Percentiles rank a stretch among this genome's conserved stretches.
Evolutionary conservation across 139 green algal species (phyloP).

Genomic region (Pleodorina starrii): DNA sequence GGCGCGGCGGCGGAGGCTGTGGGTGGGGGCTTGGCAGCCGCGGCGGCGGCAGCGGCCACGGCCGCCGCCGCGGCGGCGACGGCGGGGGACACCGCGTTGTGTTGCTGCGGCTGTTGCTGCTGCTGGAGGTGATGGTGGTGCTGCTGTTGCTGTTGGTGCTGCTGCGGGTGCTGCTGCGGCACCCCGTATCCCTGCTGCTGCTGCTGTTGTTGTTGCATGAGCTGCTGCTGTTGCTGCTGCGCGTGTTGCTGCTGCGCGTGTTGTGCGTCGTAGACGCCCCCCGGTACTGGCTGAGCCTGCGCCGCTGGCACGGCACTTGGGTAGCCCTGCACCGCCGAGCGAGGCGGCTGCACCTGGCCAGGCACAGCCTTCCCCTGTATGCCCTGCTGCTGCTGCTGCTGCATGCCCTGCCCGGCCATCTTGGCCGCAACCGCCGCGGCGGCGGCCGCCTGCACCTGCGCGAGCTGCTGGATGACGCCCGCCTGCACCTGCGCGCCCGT

Average conservation of each 20-base stretch:
- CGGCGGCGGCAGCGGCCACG: neutral
- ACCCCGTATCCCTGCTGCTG: neutral
- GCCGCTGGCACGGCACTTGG: neutral
- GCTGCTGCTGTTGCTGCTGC: neutral
- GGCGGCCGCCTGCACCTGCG: neutral
- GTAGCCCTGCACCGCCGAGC: neutral
- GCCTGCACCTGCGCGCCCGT: neutral
- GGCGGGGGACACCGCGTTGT: neutral
- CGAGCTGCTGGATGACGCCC: conserved; percentile 5
- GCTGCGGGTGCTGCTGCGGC: neutral
- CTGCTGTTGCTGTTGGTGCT: conserved; percentile 1
- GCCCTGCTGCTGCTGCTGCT: too few relatives aligned
- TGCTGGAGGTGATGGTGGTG: neutral
- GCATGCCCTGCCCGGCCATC: neutral
- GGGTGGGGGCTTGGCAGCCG: neutral
- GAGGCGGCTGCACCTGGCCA: neutral
- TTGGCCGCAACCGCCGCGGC: conserved; percentile 5
- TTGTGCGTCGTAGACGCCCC: neutral
- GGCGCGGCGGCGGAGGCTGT: neutral
- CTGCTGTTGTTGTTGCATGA: conserved; percentile 17
- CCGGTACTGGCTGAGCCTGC: neutral
- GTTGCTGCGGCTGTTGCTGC: neutral
- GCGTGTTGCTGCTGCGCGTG: neutral
- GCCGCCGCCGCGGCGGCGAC: neutral
- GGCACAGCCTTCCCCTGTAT: neutral